A percentile compares a stretch with the other conserved stretches of the same genome.
These are phyloP conservation scores for Boletus bicolor DNA, from an alignment of 768 basidiomycete genomes.

Conservation along the genomic window DNA sequence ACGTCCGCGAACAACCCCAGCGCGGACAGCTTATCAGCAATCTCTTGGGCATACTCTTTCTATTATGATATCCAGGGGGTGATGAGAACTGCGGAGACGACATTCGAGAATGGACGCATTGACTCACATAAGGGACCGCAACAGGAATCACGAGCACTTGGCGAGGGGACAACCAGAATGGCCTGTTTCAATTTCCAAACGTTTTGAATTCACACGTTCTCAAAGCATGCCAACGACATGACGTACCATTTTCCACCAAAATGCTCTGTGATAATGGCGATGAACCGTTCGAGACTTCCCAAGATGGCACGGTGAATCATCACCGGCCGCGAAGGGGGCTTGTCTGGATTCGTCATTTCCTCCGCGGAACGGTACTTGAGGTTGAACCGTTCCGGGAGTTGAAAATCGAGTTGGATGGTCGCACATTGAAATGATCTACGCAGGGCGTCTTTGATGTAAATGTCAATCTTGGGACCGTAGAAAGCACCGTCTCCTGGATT, in stretches of 20 bases:
- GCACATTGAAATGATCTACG: constrained; percentile 96
- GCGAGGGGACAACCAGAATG: constrained; percentile 97
- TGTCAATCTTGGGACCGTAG: constrained; percentile 99
- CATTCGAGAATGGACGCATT: neutral
- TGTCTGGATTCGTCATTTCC: constrained; percentile 48
- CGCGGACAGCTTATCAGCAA: constrained; percentile 62
- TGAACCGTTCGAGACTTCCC: constrained; percentile 92
- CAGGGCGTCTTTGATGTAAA: constrained; percentile 91
- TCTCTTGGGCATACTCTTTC: constrained; percentile 88
- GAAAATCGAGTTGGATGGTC: constrained; percentile 98
- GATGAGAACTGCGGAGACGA: neutral
- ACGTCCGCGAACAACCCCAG: constrained; percentile 86
- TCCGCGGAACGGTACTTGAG: constrained; percentile 84
- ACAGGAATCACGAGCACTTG: constrained; percentile 95
- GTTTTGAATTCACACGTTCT: neutral
- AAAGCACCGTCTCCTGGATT: constrained; percentile 98
- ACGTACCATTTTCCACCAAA: constrained; percentile 94
- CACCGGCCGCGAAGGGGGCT: constrained; percentile 73
- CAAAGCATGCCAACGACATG: neutral
- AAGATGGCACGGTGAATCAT: constrained; percentile 98
- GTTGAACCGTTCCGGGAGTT: constrained; percentile 95
- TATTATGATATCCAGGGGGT: constrained; percentile 29
- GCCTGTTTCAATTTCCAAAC: constrained; percentile 47
- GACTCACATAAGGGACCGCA: constrained; percentile 79
- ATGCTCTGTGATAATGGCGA: constrained; percentile 95